Evolutionary conservation across 1,284 basidiomycete species (phyloP), one percentile per base, ranked within the genome.

Genomic region (Trichosporon sp.): DNA sequence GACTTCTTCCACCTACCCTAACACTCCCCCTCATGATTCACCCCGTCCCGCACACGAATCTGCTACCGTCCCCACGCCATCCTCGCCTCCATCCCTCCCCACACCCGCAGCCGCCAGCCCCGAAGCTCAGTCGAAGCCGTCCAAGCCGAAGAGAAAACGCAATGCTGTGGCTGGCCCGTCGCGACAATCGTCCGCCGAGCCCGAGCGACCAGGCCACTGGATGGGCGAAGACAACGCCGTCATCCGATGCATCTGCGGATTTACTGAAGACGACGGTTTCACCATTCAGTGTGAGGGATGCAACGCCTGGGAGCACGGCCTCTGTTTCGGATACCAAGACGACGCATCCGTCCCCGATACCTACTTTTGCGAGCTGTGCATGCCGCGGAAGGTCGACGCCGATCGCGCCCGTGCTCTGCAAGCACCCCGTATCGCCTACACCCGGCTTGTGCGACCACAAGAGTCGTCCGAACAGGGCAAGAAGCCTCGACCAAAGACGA

Each of bases 211-310:
- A 6, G 63, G 73, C 2, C 77, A 80, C 67, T 80, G 70, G 65
- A 73, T 81, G 66, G 77, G 79, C 23, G 74, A 76, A 54, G 76
- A 81, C 64, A 80, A 81, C 61, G 72, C 74, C 13, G 60, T 74
- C 11, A 81, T 81, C 59, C 74, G 80, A 29, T 81, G 80, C 64
- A 81, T 81, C 61, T 81, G 80, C 61, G 74, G 73, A 3, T 73
- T 79, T 40, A 72, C 70, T 9, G 85, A 88, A 71, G 94, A 95
- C 80, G 92, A 95, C 76, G 93, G 93, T 16, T 94, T 92, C 81
- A 91, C 89, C 16, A 92, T 96, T 64, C 91, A 91, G 27, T 97
- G 94, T 80, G 95, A 96, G 77, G 81, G 84, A 60, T 97, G 95
- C 78, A 85, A 86, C 25, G 86, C 90, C 19, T 96, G 94, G 93